Evolutionary conservation across 495 filamentous ascomycete genomes (phyloP), one percentile per base, ranked within the genome.

Genomic region (Hyaloscypha finlandica): DNA sequence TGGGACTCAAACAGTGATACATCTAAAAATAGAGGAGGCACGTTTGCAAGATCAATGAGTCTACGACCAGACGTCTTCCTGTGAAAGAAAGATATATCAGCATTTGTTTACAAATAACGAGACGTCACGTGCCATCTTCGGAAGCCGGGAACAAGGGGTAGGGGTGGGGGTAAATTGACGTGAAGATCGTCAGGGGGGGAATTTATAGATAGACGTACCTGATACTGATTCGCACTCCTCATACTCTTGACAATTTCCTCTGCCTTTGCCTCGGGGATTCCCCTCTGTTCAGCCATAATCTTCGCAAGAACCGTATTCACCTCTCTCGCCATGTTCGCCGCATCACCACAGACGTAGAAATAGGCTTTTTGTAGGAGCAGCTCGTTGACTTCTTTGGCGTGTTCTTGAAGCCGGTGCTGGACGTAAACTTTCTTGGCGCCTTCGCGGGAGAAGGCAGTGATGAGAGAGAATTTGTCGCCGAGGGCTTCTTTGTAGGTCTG

Each of bases 261-360:
- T 25, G 86, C 95, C 81, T 95, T 94, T 61, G 89, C 80, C 70
- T 94, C 88, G 9, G 91, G 83, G 62, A 97, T 81, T 48, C 89
- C 90, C 39, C 95, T 85, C 79, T 97, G 85, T 71, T 90, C 84
- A 32, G 93, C 83, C 71, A 98, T 87, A 72, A 98, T 96, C 76
- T 94, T 88, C 37, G 81, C 89, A 25, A 99, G 83, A 8, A 92
- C 84, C 42, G 88, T 81, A 80, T 94, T 98, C 78, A 99, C 95
- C 75, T 98, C 95, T 54, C 96, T 87, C 48, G 95, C 95, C 95
- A 99, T 99, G 81, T 97, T 94, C 58, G 96, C 92, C 6, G 95
- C 95, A 72, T 99, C 95, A 79, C 95, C 95, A 74, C 95, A 99
- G 39, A 99, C 95, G 75, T 99, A 99, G 81, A 99, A 92, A 78